Percentiles rank a stretch among this genome's conserved stretches.
Conservation (phyloP, 768 basidiomycete species). For the Mycena amicta region DNA sequence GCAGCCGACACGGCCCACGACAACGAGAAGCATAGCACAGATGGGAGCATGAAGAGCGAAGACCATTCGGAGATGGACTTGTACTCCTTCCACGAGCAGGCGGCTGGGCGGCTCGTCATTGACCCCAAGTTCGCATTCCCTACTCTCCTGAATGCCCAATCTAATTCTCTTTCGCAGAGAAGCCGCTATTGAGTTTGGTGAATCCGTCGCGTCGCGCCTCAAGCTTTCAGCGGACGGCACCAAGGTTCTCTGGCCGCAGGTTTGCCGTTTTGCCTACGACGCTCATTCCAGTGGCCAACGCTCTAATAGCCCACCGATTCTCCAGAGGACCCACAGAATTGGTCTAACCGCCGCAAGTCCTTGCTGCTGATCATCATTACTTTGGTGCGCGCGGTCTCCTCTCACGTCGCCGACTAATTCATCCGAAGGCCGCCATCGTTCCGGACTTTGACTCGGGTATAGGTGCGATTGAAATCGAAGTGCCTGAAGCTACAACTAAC, state of each 20-base stretch:
- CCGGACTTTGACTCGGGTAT: constrained; percentile 65
- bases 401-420: too few relatives aligned
- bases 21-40: too few relatives aligned
- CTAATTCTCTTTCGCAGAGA: not conserved
- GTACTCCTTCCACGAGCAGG: not conserved
- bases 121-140: not conserved
- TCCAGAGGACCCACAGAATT: constrained; percentile 40
- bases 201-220: constrained; percentile 47
- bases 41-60: constrained; percentile 7
- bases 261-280: not conserved
- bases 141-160: not conserved
- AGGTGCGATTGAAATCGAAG: constrained; percentile 19
- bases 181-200: constrained; percentile 47
- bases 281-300: not conserved
- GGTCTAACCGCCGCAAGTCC: constrained; percentile 51
- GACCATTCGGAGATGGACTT: not conserved
- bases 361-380: constrained; percentile 55
- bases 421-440: constrained; percentile 51
- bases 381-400: not conserved
- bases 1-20: too few relatives aligned
- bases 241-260: constrained; percentile 64
- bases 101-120: not conserved
- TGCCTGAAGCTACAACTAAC: not conserved
- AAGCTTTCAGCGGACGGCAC: constrained; percentile 55
- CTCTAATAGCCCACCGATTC: constrained; percentile 40